A percentile compares a stretch with the other conserved stretches of the same genome.
Evolutionary conservation across 805 yeast genomes (phyloP).

Genomic region (Kuraishia ogatae): DNA sequence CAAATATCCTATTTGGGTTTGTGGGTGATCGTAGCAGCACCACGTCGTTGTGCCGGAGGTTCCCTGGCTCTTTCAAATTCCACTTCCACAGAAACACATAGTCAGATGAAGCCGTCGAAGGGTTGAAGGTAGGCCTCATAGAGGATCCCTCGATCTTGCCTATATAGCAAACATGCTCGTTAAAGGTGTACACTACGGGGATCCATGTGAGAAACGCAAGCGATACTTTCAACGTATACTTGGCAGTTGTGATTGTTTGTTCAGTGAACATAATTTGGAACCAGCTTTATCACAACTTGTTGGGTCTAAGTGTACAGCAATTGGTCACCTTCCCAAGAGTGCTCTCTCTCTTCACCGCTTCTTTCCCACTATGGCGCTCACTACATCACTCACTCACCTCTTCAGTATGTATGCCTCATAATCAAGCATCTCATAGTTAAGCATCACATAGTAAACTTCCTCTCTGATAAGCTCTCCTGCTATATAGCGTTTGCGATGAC

Average conservation of each 20-base stretch:
- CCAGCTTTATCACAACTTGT: not conserved
- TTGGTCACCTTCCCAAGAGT: too few species aligned
- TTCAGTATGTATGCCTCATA: too few species aligned
- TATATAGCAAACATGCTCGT: conserved; percentile 65
- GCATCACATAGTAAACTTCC: not conserved
- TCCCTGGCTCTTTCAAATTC: conserved; percentile 36
- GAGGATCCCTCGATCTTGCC: conserved; percentile 73
- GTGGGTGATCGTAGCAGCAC: conserved; percentile 70
- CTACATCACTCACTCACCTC: too few species aligned
- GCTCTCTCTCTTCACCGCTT: too few species aligned
- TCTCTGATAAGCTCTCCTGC: not conserved
- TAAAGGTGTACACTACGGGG: conserved; percentile 64
- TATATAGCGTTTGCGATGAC: not conserved
- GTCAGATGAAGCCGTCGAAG: conserved; percentile 44
- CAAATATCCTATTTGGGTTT: conserved; percentile 67
- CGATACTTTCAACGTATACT: conserved; percentile 20
- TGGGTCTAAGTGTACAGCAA: too few species aligned
- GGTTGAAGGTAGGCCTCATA: conserved; percentile 87
- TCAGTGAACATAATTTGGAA: not conserved
- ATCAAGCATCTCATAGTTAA: not conserved
- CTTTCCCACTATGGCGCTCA: too few species aligned
- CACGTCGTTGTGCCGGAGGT: conserved; percentile 57
- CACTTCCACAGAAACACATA: conserved; percentile 66
- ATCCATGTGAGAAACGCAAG: conserved; percentile 55
- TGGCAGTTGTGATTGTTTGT: conserved; percentile 2